phyloP scores from a whole-genome alignment of 257 asterid genomes.

The Nicotiana tomentosiformis region DNA sequence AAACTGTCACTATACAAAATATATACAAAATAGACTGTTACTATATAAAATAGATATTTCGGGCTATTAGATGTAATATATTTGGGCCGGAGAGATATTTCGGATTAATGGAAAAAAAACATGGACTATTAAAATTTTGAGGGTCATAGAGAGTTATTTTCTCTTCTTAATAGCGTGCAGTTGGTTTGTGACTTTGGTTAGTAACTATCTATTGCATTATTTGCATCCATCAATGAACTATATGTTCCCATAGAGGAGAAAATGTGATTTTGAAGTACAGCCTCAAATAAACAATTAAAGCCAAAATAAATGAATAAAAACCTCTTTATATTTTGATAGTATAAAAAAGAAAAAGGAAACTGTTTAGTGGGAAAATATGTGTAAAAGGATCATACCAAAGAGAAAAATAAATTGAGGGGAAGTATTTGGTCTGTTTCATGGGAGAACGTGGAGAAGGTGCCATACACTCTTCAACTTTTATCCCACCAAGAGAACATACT shows the following conservation, averaged over 20 bases:
- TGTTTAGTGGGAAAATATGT: neutral
- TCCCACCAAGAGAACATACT: neutral
- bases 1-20: no score
- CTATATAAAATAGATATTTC: no score
- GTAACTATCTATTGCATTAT: neutral
- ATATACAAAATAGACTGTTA: no score
- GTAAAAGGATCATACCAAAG: neutral
- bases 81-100: no score
- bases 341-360: no score
- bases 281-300: neutral
- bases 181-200: no score
- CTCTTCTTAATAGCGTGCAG: neutral
- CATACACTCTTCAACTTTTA: neutral
- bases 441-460: constrained; percentile 2
- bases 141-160: no score
- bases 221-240: neutral
- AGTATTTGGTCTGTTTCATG: constrained; percentile 1
- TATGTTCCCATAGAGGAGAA: neutral
- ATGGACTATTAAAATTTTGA: no score
- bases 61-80: no score
- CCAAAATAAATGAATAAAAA: neutral
- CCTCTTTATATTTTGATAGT: no score
- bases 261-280: neutral
- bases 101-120: no score
- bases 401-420: neutral